Base-by-base conservation (phyloP, 129 eudicot genomes). In the Saussurea involucrata region DNA sequence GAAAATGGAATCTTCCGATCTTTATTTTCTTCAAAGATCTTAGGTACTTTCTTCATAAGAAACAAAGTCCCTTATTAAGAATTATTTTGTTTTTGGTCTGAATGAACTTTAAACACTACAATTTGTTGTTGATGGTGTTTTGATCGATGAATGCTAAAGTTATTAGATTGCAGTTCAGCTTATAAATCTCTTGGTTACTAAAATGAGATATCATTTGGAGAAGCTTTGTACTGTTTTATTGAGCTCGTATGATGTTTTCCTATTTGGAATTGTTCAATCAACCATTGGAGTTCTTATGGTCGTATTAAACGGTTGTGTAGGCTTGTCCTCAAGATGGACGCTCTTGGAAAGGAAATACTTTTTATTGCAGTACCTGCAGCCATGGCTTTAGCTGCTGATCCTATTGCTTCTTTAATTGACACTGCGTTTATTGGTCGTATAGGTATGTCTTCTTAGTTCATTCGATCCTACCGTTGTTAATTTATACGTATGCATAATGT, bases 321-420 rank as follows among this genome's bases (percentile, higher is more conserved):
- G 80, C 69, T 3, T 74, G 86, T 78, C n/a, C 86, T 90, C 72
- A 93, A 88, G 84, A 53, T 88, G 93, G 98, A 93, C 77, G 79
- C 83, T 33, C 94, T 93, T 46, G 98, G 97, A 27, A 44, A 58
- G 69, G 98, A 90, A 79, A 90, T 93, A 80, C 85, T 89, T 68
- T 55, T 73, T 6, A 93, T 93, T 60, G 98, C 97, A 21, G 82
- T 90, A 31, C 98, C 98, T 6, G 97, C 97, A 44, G 97, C 98
- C 33, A 72, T 93, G 79, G 97, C 98, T 71, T 72, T 93, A 75
- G 94, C 98, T 21, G 98, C 98, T 42, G 98, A 93, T 71, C 98
- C 98, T 64, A 76, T 93, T n/a, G 98, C 98, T 49, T 93, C 98
- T 78, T 79, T 93, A 44, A 89, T 93, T 34, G 98, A 93, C 76